These are phyloP conservation scores for Fulvia fulva DNA, from an alignment of 2,329 filamentous ascomycete genomes.

Conservation along the genomic window DNA sequence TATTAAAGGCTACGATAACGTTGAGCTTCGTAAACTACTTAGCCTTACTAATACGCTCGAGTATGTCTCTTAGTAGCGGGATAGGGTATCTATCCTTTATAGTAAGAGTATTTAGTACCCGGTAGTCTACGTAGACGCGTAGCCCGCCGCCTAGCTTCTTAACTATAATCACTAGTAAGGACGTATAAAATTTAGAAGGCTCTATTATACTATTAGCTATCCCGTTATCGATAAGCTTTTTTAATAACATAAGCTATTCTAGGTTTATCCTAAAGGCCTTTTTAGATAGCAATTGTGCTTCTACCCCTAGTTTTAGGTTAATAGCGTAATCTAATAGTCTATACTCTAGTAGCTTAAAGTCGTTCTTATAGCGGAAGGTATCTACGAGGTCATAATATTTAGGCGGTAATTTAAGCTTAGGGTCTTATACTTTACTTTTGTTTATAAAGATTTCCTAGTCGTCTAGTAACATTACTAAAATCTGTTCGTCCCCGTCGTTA, in stretches of 20 bases:
- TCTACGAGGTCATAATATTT: neutral
- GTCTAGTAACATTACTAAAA: neutral
- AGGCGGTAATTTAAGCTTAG: neutral
- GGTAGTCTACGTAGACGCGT: constrained; percentile 29
- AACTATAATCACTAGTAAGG: constrained; percentile 7
- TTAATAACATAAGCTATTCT: constrained; percentile 3
- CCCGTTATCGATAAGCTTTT: constrained; percentile 8
- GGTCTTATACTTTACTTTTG: neutral
- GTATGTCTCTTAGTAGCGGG: constrained; percentile 25
- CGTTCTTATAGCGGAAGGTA: neutral
- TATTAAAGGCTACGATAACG: constrained; percentile 16
- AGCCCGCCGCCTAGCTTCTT: constrained; percentile 11
- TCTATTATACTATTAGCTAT: constrained; percentile 6
- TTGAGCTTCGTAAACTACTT: constrained; percentile 23
- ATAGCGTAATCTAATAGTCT: neutral
- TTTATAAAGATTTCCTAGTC: neutral
- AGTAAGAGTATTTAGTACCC: constrained; percentile 26
- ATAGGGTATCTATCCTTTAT: constrained; percentile 29
- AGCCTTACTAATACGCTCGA: constrained; percentile 18
- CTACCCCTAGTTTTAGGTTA: too few relatives aligned
- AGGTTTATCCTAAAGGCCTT: neutral
- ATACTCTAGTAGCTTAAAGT: neutral
- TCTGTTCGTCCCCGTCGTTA: too few relatives aligned
- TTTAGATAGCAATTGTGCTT: neutral
- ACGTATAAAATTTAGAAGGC: neutral